Conservation (phyloP, 257 asterid species). For the Fraxinus cuspidata region DNA sequence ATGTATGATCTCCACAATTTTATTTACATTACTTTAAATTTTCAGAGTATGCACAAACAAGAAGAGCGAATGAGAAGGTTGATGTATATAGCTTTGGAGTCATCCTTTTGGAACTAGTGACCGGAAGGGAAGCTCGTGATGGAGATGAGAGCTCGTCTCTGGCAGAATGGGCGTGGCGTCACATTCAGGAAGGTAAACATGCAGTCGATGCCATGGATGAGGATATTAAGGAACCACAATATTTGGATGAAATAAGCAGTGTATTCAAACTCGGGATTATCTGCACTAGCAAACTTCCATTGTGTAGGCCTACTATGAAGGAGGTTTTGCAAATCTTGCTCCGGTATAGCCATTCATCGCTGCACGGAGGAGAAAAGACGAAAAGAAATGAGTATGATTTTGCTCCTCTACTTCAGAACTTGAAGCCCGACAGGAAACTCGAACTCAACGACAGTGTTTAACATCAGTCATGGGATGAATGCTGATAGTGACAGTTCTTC, state of each 20-base stretch:
- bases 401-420: slow-evolving; percentile 63
- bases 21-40: slow-evolving; percentile 6
- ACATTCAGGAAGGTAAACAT: slow-evolving; percentile 47
- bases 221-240: slow-evolving; percentile 55
- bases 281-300: slow-evolving; percentile 63
- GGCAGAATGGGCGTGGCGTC: slow-evolving; percentile 80
- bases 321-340: slow-evolving; percentile 63
- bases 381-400: slow-evolving; percentile 45
- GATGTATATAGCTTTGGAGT: slow-evolving; percentile 93
- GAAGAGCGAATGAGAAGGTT: slow-evolving; percentile 76
- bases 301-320: slow-evolving; percentile 74
- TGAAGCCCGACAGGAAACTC: slow-evolving; percentile 30
- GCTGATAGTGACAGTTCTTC: neutral
- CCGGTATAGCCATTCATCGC: slow-evolving; percentile 35
- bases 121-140: slow-evolving; percentile 69
- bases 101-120: slow-evolving; percentile 71
- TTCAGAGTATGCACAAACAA: slow-evolving; percentile 75
- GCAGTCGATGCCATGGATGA: slow-evolving; percentile 52
- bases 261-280: slow-evolving; percentile 73
- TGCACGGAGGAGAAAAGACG: slow-evolving; percentile 29
- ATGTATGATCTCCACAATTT: neutral
- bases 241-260: slow-evolving; percentile 52
- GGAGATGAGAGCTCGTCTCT: slow-evolving; percentile 75
- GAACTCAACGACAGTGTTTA: slow-evolving; percentile 34
- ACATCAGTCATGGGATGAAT: neutral